Percentiles rank a stretch among this genome's conserved stretches.
phyloP scores from a whole-genome alignment of 1,284 basidiomycete species.

The Agaricales sp. region DNA sequence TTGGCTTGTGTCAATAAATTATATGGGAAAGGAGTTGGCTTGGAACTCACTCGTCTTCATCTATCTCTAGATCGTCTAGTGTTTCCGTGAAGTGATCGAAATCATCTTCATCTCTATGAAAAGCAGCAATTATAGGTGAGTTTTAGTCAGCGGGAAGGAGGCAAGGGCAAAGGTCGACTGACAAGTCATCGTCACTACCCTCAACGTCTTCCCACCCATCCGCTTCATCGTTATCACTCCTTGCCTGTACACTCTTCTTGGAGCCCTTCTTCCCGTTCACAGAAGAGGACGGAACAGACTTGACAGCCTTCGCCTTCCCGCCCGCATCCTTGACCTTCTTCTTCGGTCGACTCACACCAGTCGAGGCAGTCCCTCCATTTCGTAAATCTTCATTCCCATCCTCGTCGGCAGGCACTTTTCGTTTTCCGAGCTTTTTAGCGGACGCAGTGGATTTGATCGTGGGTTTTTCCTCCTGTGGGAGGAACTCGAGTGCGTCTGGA shows the following conservation, averaged over 20 bases:
- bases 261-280: slow-evolving; percentile 16
- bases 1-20: slow-evolving; percentile 16
- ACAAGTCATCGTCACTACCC: slow-evolving; percentile 22
- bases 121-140: too few relatives aligned
- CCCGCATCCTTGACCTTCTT: slow-evolving; percentile 48
- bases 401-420: slow-evolving; percentile 53
- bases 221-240: slow-evolving; percentile 23
- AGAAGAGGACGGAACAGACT: slow-evolving; percentile 11
- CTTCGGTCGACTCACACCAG: slow-evolving; percentile 24
- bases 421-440: slow-evolving; percentile 57
- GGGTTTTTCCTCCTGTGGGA: too few relatives aligned
- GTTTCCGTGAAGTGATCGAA: slow-evolving; percentile 30
- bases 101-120: slow-evolving; percentile 38
- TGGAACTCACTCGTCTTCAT: slow-evolving; percentile 29
- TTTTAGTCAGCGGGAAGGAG: too few relatives aligned
- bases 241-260: slow-evolving; percentile 16
- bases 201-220: slow-evolving; percentile 61
- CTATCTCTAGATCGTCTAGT: slow-evolving; percentile 31
- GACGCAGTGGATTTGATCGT: slow-evolving; percentile 21
- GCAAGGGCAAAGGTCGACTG: slow-evolving; percentile 8
- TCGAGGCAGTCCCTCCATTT: too few relatives aligned
- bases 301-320: slow-evolving; percentile 19
- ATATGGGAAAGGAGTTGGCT: not conserved
- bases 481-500: slow-evolving; percentile 52
- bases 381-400: too few relatives aligned